Evolutionary conservation across 257 asterid species (phyloP).

Genomic region (Asclepias syriaca): DNA sequence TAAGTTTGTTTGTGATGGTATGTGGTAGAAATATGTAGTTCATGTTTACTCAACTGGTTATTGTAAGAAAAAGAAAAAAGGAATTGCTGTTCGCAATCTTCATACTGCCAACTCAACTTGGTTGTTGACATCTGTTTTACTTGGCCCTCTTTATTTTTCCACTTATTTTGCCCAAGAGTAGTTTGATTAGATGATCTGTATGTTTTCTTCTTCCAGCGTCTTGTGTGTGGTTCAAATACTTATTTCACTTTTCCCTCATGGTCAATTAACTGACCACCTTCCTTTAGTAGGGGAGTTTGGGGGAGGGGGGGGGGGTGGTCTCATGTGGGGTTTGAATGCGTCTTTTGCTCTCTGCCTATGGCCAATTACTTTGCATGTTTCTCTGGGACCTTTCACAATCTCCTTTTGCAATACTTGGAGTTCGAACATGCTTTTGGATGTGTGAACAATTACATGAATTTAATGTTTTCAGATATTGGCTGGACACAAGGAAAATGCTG

Average conservation of each 20-base stretch:
- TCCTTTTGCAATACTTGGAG: background rate
- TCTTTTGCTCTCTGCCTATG: background rate
- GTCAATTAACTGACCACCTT: background rate
- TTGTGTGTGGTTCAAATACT: background rate
- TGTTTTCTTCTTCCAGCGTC: background rate
- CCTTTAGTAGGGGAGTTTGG: no score
- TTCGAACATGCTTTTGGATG: background rate
- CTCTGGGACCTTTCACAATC: background rate
- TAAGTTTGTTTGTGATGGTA: background rate
- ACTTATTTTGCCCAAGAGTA: background rate
- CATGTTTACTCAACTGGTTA: background rate
- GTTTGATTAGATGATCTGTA: background rate
- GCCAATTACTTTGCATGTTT: background rate
- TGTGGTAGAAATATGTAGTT: background rate
- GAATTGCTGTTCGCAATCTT: background rate
- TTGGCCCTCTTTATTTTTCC: background rate
- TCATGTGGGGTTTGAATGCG: background rate
- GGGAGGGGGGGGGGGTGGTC: background rate
- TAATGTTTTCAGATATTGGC: slow-evolving; percentile 53
- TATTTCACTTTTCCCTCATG: background rate
- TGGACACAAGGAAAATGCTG: slow-evolving; percentile 97
- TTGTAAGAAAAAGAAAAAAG: background rate
- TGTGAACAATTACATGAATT: background rate
- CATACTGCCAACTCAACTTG: background rate
- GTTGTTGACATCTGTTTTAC: background rate